Evolutionary conservation across 1,284 basidiomycete species (phyloP).

Genomic region (Omphalotus olearius): DNA sequence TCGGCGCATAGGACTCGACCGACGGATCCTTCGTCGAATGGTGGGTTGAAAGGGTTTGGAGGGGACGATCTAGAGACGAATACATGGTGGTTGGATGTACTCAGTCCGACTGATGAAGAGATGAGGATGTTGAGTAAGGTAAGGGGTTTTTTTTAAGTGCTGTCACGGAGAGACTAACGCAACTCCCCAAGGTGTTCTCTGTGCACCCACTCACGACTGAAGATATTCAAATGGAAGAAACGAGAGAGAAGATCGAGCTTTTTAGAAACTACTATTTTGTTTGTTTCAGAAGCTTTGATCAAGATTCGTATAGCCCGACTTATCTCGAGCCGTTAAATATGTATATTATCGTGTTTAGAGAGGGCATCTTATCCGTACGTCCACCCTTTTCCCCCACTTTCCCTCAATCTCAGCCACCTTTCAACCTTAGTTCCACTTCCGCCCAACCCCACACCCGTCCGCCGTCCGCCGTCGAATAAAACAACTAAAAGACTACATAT

Average conservation of each 20-base stretch:
- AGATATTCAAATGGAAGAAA: constrained; percentile 99
- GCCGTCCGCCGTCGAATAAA: constrained; percentile 98
- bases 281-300: constrained; percentile 99
- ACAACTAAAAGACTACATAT: constrained; percentile 99
- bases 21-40: neutral
- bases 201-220: constrained; percentile 99
- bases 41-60: constrained; percentile 1
- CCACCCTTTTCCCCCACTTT: neutral
- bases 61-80: constrained; percentile 26
- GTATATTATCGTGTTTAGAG: constrained; percentile 99
- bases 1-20: neutral
- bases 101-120: constrained; percentile 94
- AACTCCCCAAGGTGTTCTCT: constrained; percentile 71
- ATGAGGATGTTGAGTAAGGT: constrained; percentile 97
- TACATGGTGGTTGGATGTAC: constrained; percentile 98
- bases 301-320: constrained; percentile 96
- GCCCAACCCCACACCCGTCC: constrained; percentile 95
- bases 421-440: constrained; percentile 84
- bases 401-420: neutral
- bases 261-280: constrained; percentile 99
- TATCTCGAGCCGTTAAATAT: constrained; percentile 98
- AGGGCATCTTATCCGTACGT: constrained; percentile 90
- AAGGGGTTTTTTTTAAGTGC: constrained; percentile 14
- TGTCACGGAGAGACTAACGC: neutral
- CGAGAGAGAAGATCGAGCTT: constrained; percentile 98